Evolutionary conservation across 1,284 basidiomycete genomes (phyloP).

Genomic region (Rhodotorula sp.): DNA sequence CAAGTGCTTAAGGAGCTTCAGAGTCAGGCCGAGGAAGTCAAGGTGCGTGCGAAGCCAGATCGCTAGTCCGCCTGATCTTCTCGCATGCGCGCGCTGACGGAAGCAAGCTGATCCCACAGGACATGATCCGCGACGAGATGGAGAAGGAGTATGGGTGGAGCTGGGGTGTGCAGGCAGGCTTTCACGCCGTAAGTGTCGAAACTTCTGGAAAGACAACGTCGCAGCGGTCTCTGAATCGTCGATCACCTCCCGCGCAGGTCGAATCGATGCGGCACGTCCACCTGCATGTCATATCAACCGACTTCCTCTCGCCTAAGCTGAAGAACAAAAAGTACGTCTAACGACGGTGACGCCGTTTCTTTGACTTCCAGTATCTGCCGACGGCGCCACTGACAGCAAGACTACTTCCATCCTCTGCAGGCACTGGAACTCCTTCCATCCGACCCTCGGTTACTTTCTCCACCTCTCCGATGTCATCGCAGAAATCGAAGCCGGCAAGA

Average conservation of each 20-base stretch:
- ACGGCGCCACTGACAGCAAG: neutral
- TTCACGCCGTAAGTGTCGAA: constrained; percentile 62
- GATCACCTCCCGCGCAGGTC: constrained; percentile 39
- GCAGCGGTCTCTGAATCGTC: no score
- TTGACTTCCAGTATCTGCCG: neutral
- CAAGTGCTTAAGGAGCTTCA: constrained; percentile 60
- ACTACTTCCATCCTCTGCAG: constrained; percentile 45
- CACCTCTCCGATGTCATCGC: constrained; percentile 69
- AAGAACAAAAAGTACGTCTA: constrained; percentile 68
- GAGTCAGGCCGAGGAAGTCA: constrained; percentile 60
- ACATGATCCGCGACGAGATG: constrained; percentile 66
- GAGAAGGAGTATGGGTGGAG: constrained; percentile 67
- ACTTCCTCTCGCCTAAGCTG: constrained; percentile 69
- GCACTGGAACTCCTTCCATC: constrained; percentile 93
- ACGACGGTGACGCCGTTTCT: no score
- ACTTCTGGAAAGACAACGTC: neutral
- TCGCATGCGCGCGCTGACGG: neutral
- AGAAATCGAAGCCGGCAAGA: constrained; percentile 66
- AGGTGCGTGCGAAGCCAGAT: constrained; percentile 42
- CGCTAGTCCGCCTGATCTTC: no score
- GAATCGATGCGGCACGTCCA: constrained; percentile 72
- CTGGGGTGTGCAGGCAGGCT: constrained; percentile 79
- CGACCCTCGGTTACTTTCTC: constrained; percentile 81
- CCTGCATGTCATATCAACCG: constrained; percentile 76
- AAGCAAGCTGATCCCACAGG: neutral